Evolutionary conservation across 2,329 filamentous ascomycete species (phyloP).

Genomic region (Chrysoporthe deuterocubensis): DNA sequence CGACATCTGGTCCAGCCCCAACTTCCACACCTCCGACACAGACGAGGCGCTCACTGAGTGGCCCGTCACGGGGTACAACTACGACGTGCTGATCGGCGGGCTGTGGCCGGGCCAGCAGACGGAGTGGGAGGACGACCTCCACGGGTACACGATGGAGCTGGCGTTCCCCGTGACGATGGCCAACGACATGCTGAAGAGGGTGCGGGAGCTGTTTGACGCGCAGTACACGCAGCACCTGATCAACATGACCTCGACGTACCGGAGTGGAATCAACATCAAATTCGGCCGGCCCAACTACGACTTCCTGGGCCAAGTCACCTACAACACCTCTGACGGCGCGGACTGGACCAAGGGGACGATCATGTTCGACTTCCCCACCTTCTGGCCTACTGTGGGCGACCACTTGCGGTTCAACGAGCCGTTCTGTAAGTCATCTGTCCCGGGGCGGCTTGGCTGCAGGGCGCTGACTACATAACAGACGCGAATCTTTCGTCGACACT

Average conservation of each 20-base stretch:
- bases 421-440: slow-evolving; percentile 45
- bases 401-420: slow-evolving; percentile 52
- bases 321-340: slow-evolving; percentile 50
- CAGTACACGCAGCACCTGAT: slow-evolving; percentile 45
- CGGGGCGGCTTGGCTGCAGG: slow-evolving; percentile 2
- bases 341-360: slow-evolving; percentile 56
- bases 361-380: slow-evolving; percentile 59
- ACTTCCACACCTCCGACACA: slow-evolving; percentile 56
- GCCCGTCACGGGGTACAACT: slow-evolving; percentile 57
- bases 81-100: slow-evolving; percentile 57
- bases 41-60: slow-evolving; percentile 47
- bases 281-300: slow-evolving; percentile 54
- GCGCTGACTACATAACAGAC: slow-evolving; percentile 36
- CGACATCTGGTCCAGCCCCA: slow-evolving; percentile 51
- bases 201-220: slow-evolving; percentile 53
- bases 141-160: slow-evolving; percentile 54
- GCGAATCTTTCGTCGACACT: slow-evolving; percentile 50
- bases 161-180: slow-evolving; percentile 55
- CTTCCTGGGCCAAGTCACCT: slow-evolving; percentile 53
- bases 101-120: slow-evolving; percentile 52
- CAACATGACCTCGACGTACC: slow-evolving; percentile 54
- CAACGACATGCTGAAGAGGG: slow-evolving; percentile 53
- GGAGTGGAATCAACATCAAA: slow-evolving; percentile 52
- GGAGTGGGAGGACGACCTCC: slow-evolving; percentile 55
- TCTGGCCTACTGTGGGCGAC: slow-evolving; percentile 50